Base-by-base conservation (phyloP, 2,329 filamentous ascomycete genomes). In the Juglanconis oblonga region DNA sequence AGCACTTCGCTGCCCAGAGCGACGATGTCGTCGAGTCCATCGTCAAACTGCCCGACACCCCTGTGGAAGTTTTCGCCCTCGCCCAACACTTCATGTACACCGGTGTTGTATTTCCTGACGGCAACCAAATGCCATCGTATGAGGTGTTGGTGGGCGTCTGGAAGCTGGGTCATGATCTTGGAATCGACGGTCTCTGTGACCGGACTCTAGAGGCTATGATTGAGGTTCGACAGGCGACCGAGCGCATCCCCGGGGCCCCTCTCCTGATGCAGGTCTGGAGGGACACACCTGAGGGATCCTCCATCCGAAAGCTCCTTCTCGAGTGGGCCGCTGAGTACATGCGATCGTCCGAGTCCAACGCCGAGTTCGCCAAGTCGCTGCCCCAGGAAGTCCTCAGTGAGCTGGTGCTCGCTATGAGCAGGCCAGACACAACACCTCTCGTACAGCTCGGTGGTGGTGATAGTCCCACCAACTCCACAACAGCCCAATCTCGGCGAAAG, bases 251-350 rank as follows among this genome's bases (percentile, higher is more conserved):
- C 1, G 79, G 82, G 3, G 83, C 83, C 0, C 80, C 81, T 2
- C 75, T 87, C 1, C 78, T 87, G 5, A 80, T 87, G 1, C 79
- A 83, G 65, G 84, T 85, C 6, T 87, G 85, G 84, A 79, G 81
- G 52, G 83, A 87, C 55, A 86, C 84, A 0, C 83, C 83, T 0
- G 82, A 84, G 64, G 84, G 83, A 8, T 87, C 84, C 3, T 79
- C 82, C 1, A 82, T 88, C 52, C 78, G 85, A 44, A 77, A 78
- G 62, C 79, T 87, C 42, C 77, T 88, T 13, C 73, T 87, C 3
- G 79, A 77, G 10, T 88, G 85, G 85, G 82, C 84, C 1, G 84
- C 83, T 32, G 85, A 87, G 70, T 87, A 87, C 65, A 85, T 87
- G 74, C 75, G 82, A 47, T 81, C 81, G 0, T 85, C 83, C 3